Conservation (phyloP, 2,329 filamentous ascomycete species). For the Penicillium sp. region DNA sequence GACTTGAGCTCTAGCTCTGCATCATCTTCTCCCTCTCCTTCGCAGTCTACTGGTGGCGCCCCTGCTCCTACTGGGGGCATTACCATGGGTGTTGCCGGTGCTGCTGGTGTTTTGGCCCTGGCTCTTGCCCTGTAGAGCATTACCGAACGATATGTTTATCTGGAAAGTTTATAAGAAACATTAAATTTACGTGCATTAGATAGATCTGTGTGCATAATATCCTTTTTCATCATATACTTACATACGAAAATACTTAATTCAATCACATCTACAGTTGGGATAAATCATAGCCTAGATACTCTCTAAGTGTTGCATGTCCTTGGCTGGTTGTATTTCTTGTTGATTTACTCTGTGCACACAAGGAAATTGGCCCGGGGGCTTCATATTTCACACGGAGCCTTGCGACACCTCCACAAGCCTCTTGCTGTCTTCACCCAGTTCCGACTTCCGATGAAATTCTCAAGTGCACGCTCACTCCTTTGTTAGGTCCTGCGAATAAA, state of each 20-base stretch:
- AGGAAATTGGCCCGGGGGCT: neutral
- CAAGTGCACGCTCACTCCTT: no score
- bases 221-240: neutral
- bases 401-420: neutral
- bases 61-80: constrained; percentile 19
- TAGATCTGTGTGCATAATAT: neutral
- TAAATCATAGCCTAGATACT: neutral
- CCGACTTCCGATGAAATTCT: no score
- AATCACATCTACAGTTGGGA: neutral
- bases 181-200: no score
- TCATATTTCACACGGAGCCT: neutral
- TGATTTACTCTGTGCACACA: neutral
- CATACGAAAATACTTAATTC: neutral
- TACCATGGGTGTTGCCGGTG: constrained; percentile 19
- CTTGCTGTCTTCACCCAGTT: neutral
- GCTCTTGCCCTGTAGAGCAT: constrained; percentile 20
- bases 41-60: constrained; percentile 18
- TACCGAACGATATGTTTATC: neutral
- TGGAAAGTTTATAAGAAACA: neutral
- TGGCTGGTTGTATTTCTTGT: neutral
- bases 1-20: constrained; percentile 1
- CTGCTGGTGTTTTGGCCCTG: constrained; percentile 21
- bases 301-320: neutral
- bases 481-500: no score
- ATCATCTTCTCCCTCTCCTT: constrained; percentile 8